Percentiles rank a stretch among this genome's conserved stretches.
Evolutionary conservation across 2,329 filamentous ascomycete genomes (phyloP).

Genomic region (Lasiodiplodia sp.): DNA sequence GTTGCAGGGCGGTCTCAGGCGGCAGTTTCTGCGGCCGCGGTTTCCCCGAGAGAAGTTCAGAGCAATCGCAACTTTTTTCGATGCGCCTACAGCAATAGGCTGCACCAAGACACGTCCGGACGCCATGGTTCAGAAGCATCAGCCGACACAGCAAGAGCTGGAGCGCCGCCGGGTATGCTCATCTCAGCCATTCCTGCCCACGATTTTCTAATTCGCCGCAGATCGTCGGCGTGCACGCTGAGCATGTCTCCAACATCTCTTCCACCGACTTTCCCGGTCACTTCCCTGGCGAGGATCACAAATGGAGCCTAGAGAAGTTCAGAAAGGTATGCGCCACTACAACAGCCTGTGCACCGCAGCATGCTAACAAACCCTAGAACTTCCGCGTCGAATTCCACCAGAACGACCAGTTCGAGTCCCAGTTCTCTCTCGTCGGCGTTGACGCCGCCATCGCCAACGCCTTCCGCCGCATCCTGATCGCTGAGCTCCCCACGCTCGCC

Average conservation of each 20-base stretch:
- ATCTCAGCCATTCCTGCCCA: not conserved
- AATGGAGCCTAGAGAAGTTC: constrained; percentile 80
- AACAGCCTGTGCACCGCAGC: constrained; percentile 9
- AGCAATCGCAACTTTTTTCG: constrained; percentile 32
- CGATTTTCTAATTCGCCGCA: constrained; percentile 48
- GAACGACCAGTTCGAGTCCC: constrained; percentile 77
- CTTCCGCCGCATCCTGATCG: constrained; percentile 93
- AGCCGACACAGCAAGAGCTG: constrained; percentile 59
- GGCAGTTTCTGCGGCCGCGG: constrained; percentile 1
- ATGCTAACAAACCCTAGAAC: constrained; percentile 50
- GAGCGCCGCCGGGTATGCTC: constrained; percentile 66
- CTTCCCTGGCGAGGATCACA: constrained; percentile 85
- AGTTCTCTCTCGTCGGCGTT: constrained; percentile 90
- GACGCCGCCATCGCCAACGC: constrained; percentile 96
- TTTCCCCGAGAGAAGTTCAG: constrained; percentile 31
- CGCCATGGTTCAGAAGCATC: constrained; percentile 50
- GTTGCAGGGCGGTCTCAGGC: constrained; percentile 8
- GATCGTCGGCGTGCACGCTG: constrained; percentile 85
- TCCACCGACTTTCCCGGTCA: constrained; percentile 93
- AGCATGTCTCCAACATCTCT: constrained; percentile 87
- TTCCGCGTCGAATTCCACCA: constrained; percentile 84
- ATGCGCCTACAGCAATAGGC: constrained; percentile 31
- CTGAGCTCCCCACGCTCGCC: constrained; percentile 92
- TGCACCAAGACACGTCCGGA: constrained; percentile 29
- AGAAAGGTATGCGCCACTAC: constrained; percentile 54